A percentile compares a stretch with the other conserved stretches of the same genome.
These are phyloP conservation scores for Auxenochlorella pyrenoidosa DNA, from an alignment of 139 green algal genomes.

Conservation along the genomic window DNA sequence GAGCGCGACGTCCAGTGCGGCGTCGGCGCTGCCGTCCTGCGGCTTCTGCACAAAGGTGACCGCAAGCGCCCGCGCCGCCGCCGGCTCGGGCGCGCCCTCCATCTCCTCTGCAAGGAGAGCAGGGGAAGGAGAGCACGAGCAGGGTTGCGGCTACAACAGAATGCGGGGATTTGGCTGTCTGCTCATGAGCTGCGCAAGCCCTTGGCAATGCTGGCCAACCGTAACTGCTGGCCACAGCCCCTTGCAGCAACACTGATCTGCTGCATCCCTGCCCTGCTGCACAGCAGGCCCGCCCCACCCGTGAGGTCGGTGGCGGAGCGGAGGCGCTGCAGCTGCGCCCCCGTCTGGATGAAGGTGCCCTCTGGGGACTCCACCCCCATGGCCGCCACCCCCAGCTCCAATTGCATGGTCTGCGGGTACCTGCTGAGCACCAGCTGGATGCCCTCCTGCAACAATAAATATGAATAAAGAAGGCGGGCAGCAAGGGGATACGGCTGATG, in stretches of 20 bases:
- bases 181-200: too few relatives aligned
- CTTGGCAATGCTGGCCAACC: too few relatives aligned
- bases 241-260: too few relatives aligned
- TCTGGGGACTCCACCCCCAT: conserved; percentile 70
- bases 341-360: conserved; percentile 74
- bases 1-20: conserved; percentile 57
- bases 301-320: conserved; percentile 32
- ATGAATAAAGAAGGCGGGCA: neutral
- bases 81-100: conserved; percentile 4
- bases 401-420: conserved; percentile 64
- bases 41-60: conserved; percentile 67
- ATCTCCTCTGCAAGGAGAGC: conserved; percentile 19
- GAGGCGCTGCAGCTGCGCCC: conserved; percentile 33
- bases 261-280: too few relatives aligned
- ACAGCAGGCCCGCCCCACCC: neutral
- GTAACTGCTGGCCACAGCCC: too few relatives aligned
- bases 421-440: conserved; percentile 40
- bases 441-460: conserved; percentile 9
- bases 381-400: conserved; percentile 58
- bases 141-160: too few relatives aligned
- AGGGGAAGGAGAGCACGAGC: neutral
- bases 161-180: too few relatives aligned
- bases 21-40: conserved; percentile 81
- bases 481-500: too few relatives aligned
- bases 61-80: conserved; percentile 31